Evolutionary conservation across 23 red algal genomes (phyloP), one percentile per base, ranked within the genome.

Genomic region (Chondrus crispus): DNA sequence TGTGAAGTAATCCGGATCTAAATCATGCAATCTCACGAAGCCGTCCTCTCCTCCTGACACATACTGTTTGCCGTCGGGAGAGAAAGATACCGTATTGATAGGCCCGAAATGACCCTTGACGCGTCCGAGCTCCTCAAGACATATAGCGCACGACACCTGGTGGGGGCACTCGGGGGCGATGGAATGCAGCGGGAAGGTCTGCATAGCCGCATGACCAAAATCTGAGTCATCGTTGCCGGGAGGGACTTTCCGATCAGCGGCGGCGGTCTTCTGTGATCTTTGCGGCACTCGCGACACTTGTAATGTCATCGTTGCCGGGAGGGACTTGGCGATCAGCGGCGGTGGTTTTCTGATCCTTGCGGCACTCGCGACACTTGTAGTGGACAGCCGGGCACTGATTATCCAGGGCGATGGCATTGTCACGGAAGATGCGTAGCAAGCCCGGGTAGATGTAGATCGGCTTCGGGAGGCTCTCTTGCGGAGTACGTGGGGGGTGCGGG

Each of bases 71-170:
- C 97, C 97, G 57, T 99, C 87, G 2, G 93, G 97, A 20, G 93
- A 91, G 55, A 96, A 99, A 16, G 97, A 72, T 5, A 99, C 88
- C 13, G 88, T 93, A 64, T 99, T 99, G 81, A 99, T 99, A 14
- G 97, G 97, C 55, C 97, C 97, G 80, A 99, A 99, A 60, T 99
- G 97, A 37, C 97, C 97, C 48, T 93, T 82, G 41, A 99, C 91
- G 33, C 89, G 72, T 37, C 94, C 94, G 39, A 93, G 85, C 70
- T 60, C 46, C 11, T 93, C 90, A 3, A 93, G 69, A 24, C 90
- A 93, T 4, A 93, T 84, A 29, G 90, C 24, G 82, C 90, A 93
- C 10, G 80, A 29, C 5, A 78, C 37, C 39, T 74, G 29, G 68
- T 93, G 90, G 20, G 66, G 48, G 41, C 90, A 93, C 16, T 45